A percentile compares a stretch with the other conserved stretches of the same genome.
phyloP scores from a whole-genome alignment of 2,329 filamentous ascomycete species.

The Sordariomycetes sp. region DNA sequence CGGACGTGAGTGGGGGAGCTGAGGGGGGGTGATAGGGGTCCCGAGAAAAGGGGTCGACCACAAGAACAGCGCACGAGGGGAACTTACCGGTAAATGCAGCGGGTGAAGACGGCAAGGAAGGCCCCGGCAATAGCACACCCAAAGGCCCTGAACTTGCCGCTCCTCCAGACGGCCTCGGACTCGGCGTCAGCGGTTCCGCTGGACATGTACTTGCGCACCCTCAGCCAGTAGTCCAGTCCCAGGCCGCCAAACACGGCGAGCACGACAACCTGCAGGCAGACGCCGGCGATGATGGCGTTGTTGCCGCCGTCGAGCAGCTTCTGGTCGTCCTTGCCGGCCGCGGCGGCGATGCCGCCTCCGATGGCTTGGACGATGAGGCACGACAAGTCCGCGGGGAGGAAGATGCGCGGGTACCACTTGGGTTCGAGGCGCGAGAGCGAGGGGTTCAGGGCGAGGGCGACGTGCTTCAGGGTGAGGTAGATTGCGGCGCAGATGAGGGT shows the following conservation, averaged over 20 bases:
- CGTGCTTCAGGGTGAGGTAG: constrained; percentile 56
- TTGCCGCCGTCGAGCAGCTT: constrained; percentile 35
- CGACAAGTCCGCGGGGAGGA: constrained; percentile 49
- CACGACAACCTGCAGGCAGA: constrained; percentile 43
- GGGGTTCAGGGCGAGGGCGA: constrained; percentile 39
- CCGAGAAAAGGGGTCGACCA: no score
- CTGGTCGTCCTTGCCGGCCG: constrained; percentile 28
- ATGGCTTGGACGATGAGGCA: constrained; percentile 50
- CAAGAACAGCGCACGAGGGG: background rate
- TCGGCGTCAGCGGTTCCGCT: constrained; percentile 17
- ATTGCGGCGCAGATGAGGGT: constrained; percentile 53
- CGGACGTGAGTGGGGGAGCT: no score
- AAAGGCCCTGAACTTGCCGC: constrained; percentile 33
- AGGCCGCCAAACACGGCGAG: constrained; percentile 34
- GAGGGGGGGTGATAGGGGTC: no score
- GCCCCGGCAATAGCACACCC: constrained; percentile 32
- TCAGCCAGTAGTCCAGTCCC: constrained; percentile 33
- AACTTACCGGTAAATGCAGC: constrained; percentile 45
- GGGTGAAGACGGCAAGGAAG: constrained; percentile 34
- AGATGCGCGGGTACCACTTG: constrained; percentile 44
- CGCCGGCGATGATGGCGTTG: constrained; percentile 42
- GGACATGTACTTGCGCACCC: constrained; percentile 28
- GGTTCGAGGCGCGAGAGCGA: constrained; percentile 40
- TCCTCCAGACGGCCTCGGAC: constrained; percentile 28
- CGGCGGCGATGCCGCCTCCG: constrained; percentile 46